phyloP scores from a whole-genome alignment of 176 grass and related monocot species.

The Chloris gayana region DNA sequence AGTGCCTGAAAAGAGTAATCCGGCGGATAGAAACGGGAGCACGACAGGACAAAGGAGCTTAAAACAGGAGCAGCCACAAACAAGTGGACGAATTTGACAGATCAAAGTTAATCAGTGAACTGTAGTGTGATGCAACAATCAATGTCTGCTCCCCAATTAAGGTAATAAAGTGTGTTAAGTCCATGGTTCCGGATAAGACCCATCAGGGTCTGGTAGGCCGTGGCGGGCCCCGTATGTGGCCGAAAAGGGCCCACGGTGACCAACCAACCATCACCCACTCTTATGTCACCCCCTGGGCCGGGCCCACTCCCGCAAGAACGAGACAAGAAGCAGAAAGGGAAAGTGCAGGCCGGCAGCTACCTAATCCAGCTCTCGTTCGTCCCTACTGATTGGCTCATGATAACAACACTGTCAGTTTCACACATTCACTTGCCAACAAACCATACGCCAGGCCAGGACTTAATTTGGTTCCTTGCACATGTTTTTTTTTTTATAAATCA shows the following conservation, averaged over 20 bases:
- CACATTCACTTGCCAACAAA: background rate
- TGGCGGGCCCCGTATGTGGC: background rate
- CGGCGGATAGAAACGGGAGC: background rate
- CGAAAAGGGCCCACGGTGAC: background rate
- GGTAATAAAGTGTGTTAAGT: background rate
- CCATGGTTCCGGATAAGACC: conserved; percentile 31
- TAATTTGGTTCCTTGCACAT: too few relatives aligned
- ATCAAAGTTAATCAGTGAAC: background rate
- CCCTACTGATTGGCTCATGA: conserved; percentile 5
- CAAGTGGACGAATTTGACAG: background rate
- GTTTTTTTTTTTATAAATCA: too few relatives aligned
- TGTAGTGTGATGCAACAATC: too few relatives aligned
- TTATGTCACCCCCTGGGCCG: conserved; percentile 11
- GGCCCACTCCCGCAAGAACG: background rate
- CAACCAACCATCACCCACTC: conserved; percentile 13
- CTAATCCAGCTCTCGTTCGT: background rate
- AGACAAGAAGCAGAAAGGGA: background rate
- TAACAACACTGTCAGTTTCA: conserved; percentile 3
- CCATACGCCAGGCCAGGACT: background rate
- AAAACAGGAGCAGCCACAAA: background rate
- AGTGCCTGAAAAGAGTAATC: background rate
- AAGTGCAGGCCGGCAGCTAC: background rate
- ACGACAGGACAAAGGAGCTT: background rate
- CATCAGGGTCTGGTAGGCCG: background rate
- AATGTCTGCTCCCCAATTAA: too few relatives aligned